These are phyloP conservation scores for Plenodomus biglobosus DNA, from an alignment of 2,329 filamentous ascomycete genomes.

Conservation along the genomic window DNA sequence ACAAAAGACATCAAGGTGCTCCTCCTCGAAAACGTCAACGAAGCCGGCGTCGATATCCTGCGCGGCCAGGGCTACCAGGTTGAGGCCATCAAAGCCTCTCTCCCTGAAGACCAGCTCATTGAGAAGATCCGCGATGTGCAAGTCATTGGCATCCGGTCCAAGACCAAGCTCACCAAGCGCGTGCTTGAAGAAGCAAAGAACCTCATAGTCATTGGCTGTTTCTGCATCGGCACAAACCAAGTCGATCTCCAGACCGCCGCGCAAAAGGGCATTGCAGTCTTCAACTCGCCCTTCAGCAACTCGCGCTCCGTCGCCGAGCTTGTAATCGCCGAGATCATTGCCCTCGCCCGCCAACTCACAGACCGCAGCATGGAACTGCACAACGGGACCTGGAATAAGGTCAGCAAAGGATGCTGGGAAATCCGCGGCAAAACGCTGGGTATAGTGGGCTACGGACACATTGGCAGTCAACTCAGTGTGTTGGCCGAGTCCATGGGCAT, in stretches of 20 bases:
- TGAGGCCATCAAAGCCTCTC: conserved; percentile 82
- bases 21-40: conserved; percentile 92
- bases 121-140: conserved; percentile 98
- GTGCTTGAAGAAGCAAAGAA: conserved; percentile 90
- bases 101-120: conserved; percentile 91
- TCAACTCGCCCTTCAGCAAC: conserved; percentile 99
- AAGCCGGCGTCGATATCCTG: conserved; percentile 82
- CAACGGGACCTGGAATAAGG: conserved; percentile 95
- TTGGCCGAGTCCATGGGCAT: conserved; percentile 97
- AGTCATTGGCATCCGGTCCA: conserved; percentile 96
- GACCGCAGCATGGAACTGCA: conserved; percentile 96
- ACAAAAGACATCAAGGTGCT: conserved; percentile 96
- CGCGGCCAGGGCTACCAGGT: conserved; percentile 91
- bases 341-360: conserved; percentile 84
- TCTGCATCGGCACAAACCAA: conserved; percentile 98
- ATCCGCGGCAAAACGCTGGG: conserved; percentile 95
- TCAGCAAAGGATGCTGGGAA: conserved; percentile 96
- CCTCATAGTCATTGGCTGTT: conserved; percentile 93
- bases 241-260: conserved; percentile 85
- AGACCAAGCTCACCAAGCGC: conserved; percentile 87
- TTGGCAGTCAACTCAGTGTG: conserved; percentile 93
- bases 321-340: conserved; percentile 91
- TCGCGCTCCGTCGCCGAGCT: conserved; percentile 95
- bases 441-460: conserved; percentile 96
- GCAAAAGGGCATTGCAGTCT: conserved; percentile 86